Conservation (phyloP, 768 basidiomycete genomes). For the Dacryopinax primogenitus region DNA sequence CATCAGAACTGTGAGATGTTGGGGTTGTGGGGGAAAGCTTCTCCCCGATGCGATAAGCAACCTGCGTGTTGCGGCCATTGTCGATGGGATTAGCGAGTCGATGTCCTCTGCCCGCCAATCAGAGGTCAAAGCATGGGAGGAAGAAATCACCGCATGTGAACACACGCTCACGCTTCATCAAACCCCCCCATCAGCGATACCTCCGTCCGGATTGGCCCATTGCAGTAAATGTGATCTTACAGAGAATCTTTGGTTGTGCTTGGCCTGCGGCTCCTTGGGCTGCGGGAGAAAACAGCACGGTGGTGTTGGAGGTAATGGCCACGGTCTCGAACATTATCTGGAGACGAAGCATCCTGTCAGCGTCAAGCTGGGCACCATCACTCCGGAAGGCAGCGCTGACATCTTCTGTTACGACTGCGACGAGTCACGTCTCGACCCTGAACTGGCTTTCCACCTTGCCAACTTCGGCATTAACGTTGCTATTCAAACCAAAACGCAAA, state of each 20-base stretch:
- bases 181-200: constrained; percentile 35
- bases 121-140: constrained; percentile 96
- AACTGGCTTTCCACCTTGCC: constrained; percentile 56
- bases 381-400: constrained; percentile 89
- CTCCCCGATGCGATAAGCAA: constrained; percentile 14
- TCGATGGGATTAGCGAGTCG: constrained; percentile 60
- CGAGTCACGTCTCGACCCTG: constrained; percentile 67
- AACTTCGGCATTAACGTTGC: constrained; percentile 80
- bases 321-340: constrained; percentile 68
- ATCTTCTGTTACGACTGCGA: constrained; percentile 89
- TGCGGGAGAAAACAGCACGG: constrained; percentile 83
- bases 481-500: constrained; percentile 79
- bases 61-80: constrained; percentile 40
- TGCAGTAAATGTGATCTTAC: constrained; percentile 75
- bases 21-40: constrained; percentile 42
- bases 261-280: constrained; percentile 78
- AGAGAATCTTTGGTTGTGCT: constrained; percentile 89
- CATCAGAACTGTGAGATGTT: constrained; percentile 54
- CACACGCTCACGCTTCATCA: constrained; percentile 55
- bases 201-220: constrained; percentile 54
- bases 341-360: constrained; percentile 62
- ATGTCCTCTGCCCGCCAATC: constrained; percentile 83
- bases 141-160: constrained; percentile 78
- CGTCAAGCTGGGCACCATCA: constrained; percentile 93
- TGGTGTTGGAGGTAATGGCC: constrained; percentile 73